Percentiles rank a stretch among this genome's conserved stretches.
Conservation (phyloP, 495 filamentous ascomycete genomes). For the Lineolata rhizophorae region DNA sequence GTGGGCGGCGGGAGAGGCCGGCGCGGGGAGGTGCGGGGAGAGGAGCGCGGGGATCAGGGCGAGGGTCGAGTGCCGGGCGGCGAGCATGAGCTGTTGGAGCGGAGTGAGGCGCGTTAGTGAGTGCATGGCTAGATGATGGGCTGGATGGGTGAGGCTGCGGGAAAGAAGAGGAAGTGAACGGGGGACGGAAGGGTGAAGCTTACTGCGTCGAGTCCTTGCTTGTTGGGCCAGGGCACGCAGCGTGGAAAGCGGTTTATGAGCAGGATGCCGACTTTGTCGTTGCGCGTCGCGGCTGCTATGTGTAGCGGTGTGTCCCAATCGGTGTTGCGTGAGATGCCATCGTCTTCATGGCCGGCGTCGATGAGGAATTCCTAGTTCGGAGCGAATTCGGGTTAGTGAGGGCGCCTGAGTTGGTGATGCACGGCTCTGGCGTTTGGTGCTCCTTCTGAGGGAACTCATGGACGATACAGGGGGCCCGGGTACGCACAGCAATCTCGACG, state of each 20-base stretch:
- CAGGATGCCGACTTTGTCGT: conserved; percentile 36
- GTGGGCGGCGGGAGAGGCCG: conserved; percentile 7
- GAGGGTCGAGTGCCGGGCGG: conserved; percentile 9
- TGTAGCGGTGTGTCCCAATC: conserved; percentile 46
- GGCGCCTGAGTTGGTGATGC: background rate
- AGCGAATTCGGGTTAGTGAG: too few species aligned
- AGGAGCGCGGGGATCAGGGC: conserved; percentile 12
- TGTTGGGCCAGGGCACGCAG: conserved; percentile 13
- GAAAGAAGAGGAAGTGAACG: background rate
- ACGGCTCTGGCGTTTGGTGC: too few species aligned
- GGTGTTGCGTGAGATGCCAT: conserved; percentile 42
- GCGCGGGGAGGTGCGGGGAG: conserved; percentile 3
- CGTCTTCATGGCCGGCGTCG: conserved; percentile 21
- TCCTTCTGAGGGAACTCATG: background rate
- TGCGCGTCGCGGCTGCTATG: conserved; percentile 27
- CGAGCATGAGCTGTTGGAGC: conserved; percentile 11
- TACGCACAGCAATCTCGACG: conserved; percentile 30
- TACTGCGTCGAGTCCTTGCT: conserved; percentile 23
- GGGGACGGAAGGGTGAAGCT: too few species aligned
- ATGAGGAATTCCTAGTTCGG: conserved; percentile 27
- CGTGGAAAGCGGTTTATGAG: conserved; percentile 24
- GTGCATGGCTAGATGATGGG: too few species aligned
- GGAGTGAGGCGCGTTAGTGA: background rate
- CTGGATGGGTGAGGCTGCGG: too few species aligned
- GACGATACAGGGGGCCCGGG: background rate